Conservation (phyloP, 1,284 basidiomycete genomes). For the Anthracocystis setariae region DNA sequence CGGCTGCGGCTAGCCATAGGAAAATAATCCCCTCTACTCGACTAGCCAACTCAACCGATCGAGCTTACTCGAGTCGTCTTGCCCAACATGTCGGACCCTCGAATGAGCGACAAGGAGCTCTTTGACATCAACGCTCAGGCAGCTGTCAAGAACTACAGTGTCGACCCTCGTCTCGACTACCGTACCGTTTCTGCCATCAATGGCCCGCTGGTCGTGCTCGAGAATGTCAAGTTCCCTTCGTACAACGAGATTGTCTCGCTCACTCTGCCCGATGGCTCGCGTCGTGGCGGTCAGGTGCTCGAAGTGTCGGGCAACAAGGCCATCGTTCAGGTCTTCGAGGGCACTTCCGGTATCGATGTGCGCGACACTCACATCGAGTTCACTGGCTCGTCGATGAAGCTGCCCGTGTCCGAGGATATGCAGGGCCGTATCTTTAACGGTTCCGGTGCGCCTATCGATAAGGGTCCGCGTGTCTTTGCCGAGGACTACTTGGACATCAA, state of each 20-base stretch:
- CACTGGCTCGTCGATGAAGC: constrained; percentile 97
- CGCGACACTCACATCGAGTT: constrained; percentile 97
- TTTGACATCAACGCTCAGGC: constrained; percentile 86
- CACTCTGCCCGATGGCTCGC: constrained; percentile 93
- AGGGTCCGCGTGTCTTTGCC: constrained; percentile 98
- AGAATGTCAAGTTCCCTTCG: constrained; percentile 99
- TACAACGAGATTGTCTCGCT: constrained; percentile 99
- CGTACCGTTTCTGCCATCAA: constrained; percentile 95
- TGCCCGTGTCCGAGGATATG: constrained; percentile 99
- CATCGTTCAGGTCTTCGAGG: constrained; percentile 97
- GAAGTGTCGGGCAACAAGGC: constrained; percentile 99
- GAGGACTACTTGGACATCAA: constrained; percentile 99
- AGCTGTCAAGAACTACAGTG: constrained; percentile 73
- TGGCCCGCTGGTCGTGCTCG: constrained; percentile 88
- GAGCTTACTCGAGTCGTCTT: background rate
- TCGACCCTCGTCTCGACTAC: constrained; percentile 91
- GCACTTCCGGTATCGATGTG: constrained; percentile 96
- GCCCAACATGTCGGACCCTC: constrained; percentile 64
- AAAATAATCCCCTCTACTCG: background rate
- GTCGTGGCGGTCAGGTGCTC: constrained; percentile 95
- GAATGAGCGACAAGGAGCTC: constrained; percentile 75
- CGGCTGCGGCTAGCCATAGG: background rate
- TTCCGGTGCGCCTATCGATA: constrained; percentile 95
- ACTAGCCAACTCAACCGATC: background rate
- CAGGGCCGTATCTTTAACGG: constrained; percentile 99